Base-by-base conservation (phyloP, 768 basidiomycete genomes). In the Leccinum truebloodii region DNA sequence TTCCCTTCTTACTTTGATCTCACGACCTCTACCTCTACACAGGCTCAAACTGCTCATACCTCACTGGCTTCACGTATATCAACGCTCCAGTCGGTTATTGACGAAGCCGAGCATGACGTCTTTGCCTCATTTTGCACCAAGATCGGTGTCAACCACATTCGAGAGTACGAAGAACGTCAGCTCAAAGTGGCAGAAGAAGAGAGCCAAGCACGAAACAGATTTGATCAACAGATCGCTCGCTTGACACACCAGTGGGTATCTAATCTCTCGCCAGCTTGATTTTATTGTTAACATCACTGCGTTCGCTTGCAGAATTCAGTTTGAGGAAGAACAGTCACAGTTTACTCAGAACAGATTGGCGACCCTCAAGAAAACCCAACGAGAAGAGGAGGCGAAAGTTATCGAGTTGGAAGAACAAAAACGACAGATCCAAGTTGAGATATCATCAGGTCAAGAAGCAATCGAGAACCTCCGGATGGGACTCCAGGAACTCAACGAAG, bases 141-240 rank as follows among this genome's bases (percentile, higher is more conserved):
- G 65, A 94, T 98, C 64, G 83, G 86, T 10, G 88, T 97, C 7
- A 72, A 76, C 14, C 87, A 87, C 74, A 94, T 99, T 63, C 86
- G 95, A 26, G 93, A 95, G 66, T 98, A 95, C 71, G 96, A 98
- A 74, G 90, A 94, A 70, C 86, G 90, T 22, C 94, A 96, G 69
- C 79, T 98, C 32, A 91, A 88, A 72, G 84, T 92, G 24, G 93
- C 92, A 0, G 89, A 94, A 73, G 91, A 92, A 67, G 94, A 94
- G 73, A 91, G 85, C 68, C 92, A 90, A 66, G 91, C 90, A 8
- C 78, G 92, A 59, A 76, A 95, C 64, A 82, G 89, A 52, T 96
- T 86, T 65, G 89, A 94, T 64, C 90, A 87, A 5, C 93, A 95
- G 71, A 90, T 95, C 60, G 88, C 90, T 0, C 82, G 95, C 9